A percentile compares a stretch with the other conserved stretches of the same genome.
Conservation (phyloP, 352 stramenopile species). For the Saprolegnia parasitica region DNA sequence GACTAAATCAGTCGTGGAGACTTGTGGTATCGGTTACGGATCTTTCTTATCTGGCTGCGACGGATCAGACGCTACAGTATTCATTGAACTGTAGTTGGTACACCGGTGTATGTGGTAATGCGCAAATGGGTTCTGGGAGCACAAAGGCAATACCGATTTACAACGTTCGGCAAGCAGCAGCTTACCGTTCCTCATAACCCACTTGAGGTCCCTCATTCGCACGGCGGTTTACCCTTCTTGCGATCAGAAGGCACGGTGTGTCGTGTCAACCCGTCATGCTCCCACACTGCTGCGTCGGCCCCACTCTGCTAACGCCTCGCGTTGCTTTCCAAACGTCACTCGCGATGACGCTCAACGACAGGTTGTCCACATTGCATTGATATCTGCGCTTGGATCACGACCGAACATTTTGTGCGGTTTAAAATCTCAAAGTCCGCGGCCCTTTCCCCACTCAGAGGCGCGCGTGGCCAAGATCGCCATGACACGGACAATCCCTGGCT, state of each 20-base stretch:
- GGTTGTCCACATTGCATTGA: constrained; percentile 13
- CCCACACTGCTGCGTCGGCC: background rate
- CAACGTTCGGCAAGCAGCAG: background rate
- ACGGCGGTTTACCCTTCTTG: background rate
- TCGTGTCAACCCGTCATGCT: constrained; percentile 19
- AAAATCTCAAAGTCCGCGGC: background rate
- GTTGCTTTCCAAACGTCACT: background rate
- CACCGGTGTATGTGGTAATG: background rate
- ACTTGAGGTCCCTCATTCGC: background rate
- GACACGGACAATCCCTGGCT: background rate
- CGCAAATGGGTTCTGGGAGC: background rate
- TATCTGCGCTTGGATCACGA: background rate
- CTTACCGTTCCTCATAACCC: constrained; percentile 15
- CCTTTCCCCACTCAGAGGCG: too few relatives aligned
- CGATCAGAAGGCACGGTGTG: background rate
- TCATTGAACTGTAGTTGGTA: too few relatives aligned
- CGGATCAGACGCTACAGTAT: too few relatives aligned
- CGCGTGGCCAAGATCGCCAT: background rate
- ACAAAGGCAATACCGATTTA: background rate
- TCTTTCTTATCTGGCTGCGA: too few relatives aligned
- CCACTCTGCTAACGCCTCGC: background rate
- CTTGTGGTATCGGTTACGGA: too few relatives aligned
- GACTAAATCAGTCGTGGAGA: too few relatives aligned
- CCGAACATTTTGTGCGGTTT: background rate
- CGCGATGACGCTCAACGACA: constrained; percentile 1